Evolutionary conservation across 441 rosid species (phyloP).

Genomic region (Adansonia rubrostipa): DNA sequence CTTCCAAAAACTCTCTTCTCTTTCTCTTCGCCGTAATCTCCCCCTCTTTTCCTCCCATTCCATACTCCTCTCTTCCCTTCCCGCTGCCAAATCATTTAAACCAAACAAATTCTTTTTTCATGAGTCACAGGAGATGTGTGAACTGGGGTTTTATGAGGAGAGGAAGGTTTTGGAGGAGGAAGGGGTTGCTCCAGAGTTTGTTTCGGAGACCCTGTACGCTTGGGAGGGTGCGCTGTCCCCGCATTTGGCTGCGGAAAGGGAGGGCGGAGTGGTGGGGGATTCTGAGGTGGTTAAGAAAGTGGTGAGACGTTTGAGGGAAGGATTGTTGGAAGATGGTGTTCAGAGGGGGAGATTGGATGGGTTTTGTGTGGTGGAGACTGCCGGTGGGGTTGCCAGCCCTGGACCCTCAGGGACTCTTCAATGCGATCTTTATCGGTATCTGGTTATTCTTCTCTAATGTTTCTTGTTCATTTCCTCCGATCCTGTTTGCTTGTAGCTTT

Average conservation of each 20-base stretch:
- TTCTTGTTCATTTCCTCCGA: background rate
- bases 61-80: conserved; percentile 57
- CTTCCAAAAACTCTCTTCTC: conserved; percentile 64
- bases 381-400: conserved; percentile 96
- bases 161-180: conserved; percentile 28
- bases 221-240: conserved; percentile 95
- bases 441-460: background rate
- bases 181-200: conserved; percentile 43
- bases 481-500: background rate
- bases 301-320: conserved; percentile 51
- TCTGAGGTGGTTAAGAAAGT: conserved; percentile 48
- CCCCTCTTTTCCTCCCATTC: conserved; percentile 54
- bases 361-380: conserved; percentile 82
- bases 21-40: conserved; percentile 49
- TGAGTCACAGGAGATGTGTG: conserved; percentile 44
- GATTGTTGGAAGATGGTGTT: conserved; percentile 37
- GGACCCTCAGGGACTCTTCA: conserved; percentile 91
- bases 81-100: conserved; percentile 49
- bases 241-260: conserved; percentile 86
- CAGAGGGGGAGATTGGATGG: conserved; percentile 32
- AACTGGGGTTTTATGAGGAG: conserved; percentile 57
- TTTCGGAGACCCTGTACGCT: conserved; percentile 75
- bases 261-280: conserved; percentile 58
- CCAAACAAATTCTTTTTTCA: conserved; percentile 21
- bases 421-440: conserved; percentile 84